Percentiles rank a stretch among this genome's conserved stretches.
phyloP scores from a whole-genome alignment of 257 asterid species.

The Solanum chaucha region DNA sequence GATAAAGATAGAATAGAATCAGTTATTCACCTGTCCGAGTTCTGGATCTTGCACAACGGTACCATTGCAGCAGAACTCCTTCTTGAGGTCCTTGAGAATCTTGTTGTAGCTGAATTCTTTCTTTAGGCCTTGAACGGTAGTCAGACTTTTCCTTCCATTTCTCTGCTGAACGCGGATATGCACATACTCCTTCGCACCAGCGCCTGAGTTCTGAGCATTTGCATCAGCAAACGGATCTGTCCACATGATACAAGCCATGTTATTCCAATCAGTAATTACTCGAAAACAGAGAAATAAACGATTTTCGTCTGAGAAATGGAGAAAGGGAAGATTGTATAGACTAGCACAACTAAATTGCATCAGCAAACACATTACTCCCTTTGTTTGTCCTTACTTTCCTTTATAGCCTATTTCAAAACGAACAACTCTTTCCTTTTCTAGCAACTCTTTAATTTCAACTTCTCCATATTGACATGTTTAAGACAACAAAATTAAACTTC shows the following conservation, averaged over 20 bases:
- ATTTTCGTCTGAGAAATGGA: not conserved
- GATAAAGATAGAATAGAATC: not conserved
- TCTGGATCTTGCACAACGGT: conserved; percentile 2
- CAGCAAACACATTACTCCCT: not conserved
- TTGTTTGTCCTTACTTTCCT: not conserved
- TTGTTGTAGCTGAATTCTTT: conserved; percentile 4
- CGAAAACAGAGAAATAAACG: not conserved
- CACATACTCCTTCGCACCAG: conserved; percentile 12
- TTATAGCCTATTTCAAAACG: not conserved
- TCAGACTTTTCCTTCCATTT: conserved; percentile 8
- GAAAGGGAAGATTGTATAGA: not conserved
- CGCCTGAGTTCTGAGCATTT: conserved; percentile 4
- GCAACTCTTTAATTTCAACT: not conserved
- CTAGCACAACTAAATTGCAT: not conserved
- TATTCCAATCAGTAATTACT: not conserved
- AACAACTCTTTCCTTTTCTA: not conserved
- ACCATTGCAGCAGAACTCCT: conserved; percentile 2
- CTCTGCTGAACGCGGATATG: conserved; percentile 7
- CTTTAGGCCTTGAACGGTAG: conserved; percentile 9
- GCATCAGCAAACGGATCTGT: conserved; percentile 10
- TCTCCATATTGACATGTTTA: not conserved
- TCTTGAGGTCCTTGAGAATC: not conserved
- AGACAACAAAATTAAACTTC: not conserved
- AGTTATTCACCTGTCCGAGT: not conserved
- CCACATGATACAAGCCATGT: not conserved